phyloP scores from a whole-genome alignment of 2,329 filamentous ascomycete species.

The Curvularia eragrostidis region DNA sequence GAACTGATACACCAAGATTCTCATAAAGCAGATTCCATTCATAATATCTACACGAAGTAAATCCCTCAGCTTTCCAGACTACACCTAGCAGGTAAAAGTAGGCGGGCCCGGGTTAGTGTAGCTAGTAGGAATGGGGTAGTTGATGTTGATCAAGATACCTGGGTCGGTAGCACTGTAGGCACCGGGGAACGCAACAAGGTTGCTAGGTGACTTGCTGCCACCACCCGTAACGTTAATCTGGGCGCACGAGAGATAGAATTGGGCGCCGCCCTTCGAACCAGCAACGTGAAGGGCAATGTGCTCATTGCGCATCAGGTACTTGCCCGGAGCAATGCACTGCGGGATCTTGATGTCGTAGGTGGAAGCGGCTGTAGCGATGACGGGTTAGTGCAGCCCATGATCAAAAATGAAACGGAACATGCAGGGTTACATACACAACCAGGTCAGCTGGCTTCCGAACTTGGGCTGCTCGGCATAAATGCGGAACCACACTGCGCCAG shows the following conservation, averaged over 20 bases:
- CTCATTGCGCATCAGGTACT: conserved; percentile 57
- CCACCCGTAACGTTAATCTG: conserved; percentile 53
- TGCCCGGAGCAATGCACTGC: conserved; percentile 49
- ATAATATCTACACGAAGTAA: background rate
- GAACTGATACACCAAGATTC: too few relatives aligned
- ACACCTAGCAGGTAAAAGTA: conserved; percentile 13
- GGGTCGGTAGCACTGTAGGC: conserved; percentile 37
- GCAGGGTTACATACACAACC: conserved; percentile 10
- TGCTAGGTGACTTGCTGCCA: conserved; percentile 45
- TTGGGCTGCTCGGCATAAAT: conserved; percentile 28
- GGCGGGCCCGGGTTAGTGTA: conserved; percentile 13
- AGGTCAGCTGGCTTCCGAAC: conserved; percentile 15
- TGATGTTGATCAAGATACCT: conserved; percentile 46
- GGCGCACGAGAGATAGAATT: conserved; percentile 57
- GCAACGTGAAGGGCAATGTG: conserved; percentile 56
- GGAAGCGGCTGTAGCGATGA: conserved; percentile 1
- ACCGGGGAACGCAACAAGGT: conserved; percentile 52
- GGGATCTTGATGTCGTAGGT: conserved; percentile 49
- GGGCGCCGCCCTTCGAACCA: conserved; percentile 40
- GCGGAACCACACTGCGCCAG: conserved; percentile 48
- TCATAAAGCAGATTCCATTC: background rate
- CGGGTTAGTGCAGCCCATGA: background rate
- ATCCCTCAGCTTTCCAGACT: background rate
- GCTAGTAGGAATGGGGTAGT: conserved; percentile 24
- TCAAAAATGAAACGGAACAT: too few relatives aligned